These are phyloP conservation scores for Lepidium africanum DNA, from an alignment of 345 rosid species.

Conservation along the genomic window DNA sequence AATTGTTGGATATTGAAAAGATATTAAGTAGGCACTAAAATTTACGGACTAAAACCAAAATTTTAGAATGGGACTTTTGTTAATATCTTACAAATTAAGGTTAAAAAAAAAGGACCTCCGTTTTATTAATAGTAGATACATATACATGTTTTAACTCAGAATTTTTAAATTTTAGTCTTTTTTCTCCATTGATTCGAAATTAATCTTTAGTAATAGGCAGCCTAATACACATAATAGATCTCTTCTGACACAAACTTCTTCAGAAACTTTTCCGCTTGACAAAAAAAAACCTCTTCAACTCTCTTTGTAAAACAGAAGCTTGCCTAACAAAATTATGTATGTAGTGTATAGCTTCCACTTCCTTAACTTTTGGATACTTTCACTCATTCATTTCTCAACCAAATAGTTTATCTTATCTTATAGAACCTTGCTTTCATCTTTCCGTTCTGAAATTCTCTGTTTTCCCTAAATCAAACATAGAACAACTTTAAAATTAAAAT, in stretches of 20 bases:
- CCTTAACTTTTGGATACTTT: conserved; percentile 41
- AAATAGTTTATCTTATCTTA: conserved; percentile 62
- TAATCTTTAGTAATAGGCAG: too few relatives aligned
- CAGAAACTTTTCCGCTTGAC: conserved; percentile 24
- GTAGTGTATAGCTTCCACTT: conserved; percentile 26
- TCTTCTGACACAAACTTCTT: conserved; percentile 30
- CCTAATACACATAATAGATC: too few relatives aligned
- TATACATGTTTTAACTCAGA: too few relatives aligned
- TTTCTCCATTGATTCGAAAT: too few relatives aligned
- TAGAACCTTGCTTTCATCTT: conserved; percentile 30
- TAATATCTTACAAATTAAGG: too few relatives aligned
- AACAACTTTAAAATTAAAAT: background rate
- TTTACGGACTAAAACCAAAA: too few relatives aligned
- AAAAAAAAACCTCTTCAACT: conserved; percentile 34
- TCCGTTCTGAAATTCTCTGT: conserved; percentile 53
- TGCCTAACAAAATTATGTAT: conserved; percentile 53
- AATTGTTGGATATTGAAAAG: too few relatives aligned
- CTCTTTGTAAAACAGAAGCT: conserved; percentile 45
- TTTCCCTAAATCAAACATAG: conserved; percentile 43
- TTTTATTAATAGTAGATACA: too few relatives aligned
- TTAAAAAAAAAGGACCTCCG: too few relatives aligned
- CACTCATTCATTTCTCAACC: conserved; percentile 54
- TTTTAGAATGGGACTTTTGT: too few relatives aligned
- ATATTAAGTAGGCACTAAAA: too few relatives aligned
- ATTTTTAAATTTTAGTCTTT: too few relatives aligned